Base-by-base conservation (phyloP, 2,329 filamentous ascomycete species). In the Eurotiales sp. region DNA sequence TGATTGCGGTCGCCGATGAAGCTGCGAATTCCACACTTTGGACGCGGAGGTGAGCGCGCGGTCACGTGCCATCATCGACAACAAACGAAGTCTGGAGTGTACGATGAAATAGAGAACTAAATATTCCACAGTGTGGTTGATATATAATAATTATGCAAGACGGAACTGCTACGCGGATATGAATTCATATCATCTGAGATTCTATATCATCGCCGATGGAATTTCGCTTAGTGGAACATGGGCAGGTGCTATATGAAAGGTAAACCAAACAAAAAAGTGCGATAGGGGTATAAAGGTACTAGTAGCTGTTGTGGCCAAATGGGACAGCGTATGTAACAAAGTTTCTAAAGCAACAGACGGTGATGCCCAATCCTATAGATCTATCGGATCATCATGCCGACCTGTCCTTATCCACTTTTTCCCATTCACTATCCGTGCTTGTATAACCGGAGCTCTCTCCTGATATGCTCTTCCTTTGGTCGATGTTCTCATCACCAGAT, bases 401-500 rank as follows among this genome's bases (percentile, higher is more conserved):
- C 41, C 43, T 55, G 27, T 52, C 53, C 37, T 46, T 51, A 19
- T 88, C 90, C 3, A 97, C 87, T 77, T 93, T 95, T 76, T 96
- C 92, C 92, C 92, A 97, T 72, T 97, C 92, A 64, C 92, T 92
- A 73, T 97, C 92, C 4, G 91, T 96, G 71, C 90, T 92, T 55
- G 77, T 63, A 57, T 82, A 79, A 10, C 77, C 78, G n/a, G 72
- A 75, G 48, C 65, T 77, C 48, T 77, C 77, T 51, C 76, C 77
- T 10, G 72, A 68, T 51, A 71, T 61, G 56, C 66, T 74, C 61
- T 63, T 68, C 53, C 73, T 69, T 64, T 75, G 71, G 27, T n/a
- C n/a, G n/a, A n/a, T n/a, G n/a, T n/a, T n/a, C n/a, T 58, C 59
- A 25, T 56, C 54, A 46, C 62, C 15, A 8, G 40, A 37, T 15